phyloP scores from a whole-genome alignment of 495 filamentous ascomycete genomes.

The Bathelium albidoporum region DNA sequence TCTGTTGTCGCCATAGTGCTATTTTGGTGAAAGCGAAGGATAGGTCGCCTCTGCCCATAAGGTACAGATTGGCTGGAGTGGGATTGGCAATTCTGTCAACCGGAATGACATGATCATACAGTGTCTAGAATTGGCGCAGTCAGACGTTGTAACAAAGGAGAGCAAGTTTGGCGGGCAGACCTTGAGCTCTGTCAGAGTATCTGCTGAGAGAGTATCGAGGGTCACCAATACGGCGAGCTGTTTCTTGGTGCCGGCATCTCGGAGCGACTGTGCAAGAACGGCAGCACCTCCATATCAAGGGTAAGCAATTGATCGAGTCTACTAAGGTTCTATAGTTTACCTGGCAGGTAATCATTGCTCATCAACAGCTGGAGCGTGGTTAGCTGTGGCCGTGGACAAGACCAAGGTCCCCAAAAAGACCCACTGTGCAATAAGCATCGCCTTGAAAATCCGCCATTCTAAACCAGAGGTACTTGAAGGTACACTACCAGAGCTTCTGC shows the following conservation, averaged over 20 bases:
- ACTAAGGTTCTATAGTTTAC: slow-evolving; percentile 34
- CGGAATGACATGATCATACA: slow-evolving; percentile 84
- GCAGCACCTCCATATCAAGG: slow-evolving; percentile 52
- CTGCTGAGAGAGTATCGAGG: slow-evolving; percentile 57
- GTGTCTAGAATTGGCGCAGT: slow-evolving; percentile 41
- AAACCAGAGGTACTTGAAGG: neutral
- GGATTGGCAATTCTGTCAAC: slow-evolving; percentile 67
- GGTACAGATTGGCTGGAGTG: slow-evolving; percentile 68
- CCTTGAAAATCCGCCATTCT: slow-evolving; percentile 28
- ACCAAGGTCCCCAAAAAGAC: slow-evolving; percentile 6
- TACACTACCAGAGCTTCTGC: neutral
- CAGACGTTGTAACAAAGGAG: neutral
- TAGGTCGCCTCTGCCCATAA: slow-evolving; percentile 87
- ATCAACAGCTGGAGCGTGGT: slow-evolving; percentile 58
- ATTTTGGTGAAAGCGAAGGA: slow-evolving; percentile 94
- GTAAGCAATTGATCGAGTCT: neutral
- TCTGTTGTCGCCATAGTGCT: slow-evolving; percentile 80
- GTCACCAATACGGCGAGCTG: slow-evolving; percentile 79
- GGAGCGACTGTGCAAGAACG: slow-evolving; percentile 87
- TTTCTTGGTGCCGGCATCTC: slow-evolving; percentile 80
- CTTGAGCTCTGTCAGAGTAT: slow-evolving; percentile 68
- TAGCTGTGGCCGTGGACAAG: neutral
- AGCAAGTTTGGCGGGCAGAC: slow-evolving; percentile 33
- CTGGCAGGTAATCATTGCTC: slow-evolving; percentile 84
- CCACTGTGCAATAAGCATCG: slow-evolving; percentile 52